A percentile compares a stretch with the other conserved stretches of the same genome.
Evolutionary conservation across 768 basidiomycete species (phyloP).

Genomic region (Hortiboletus campestris): DNA sequence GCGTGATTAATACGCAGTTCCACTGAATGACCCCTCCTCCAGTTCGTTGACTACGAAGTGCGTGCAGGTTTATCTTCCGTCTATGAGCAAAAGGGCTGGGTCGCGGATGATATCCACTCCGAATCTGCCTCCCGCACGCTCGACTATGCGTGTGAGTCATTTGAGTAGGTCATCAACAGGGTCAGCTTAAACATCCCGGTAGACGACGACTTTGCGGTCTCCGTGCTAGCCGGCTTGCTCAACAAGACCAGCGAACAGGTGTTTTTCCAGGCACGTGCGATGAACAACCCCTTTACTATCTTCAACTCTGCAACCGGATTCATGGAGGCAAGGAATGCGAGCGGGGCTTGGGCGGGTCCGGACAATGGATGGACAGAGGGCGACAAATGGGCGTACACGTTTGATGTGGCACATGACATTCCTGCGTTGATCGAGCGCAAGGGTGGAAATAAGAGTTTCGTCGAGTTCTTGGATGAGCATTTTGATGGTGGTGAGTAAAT

Average conservation of each 20-base stretch:
- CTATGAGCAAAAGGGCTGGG: constrained; percentile 71
- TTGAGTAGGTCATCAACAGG: not conserved
- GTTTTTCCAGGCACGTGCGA: constrained; percentile 56
- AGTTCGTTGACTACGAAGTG: constrained; percentile 78
- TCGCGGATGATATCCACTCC: constrained; percentile 74
- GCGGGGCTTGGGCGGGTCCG: constrained; percentile 71
- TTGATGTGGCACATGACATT: constrained; percentile 73
- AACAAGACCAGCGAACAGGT: constrained; percentile 48
- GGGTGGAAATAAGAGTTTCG: constrained; percentile 66
- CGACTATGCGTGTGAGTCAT: constrained; percentile 67
- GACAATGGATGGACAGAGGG: constrained; percentile 83
- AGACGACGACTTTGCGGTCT: constrained; percentile 81
- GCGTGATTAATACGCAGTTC: not conserved
- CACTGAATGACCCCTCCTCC: not conserved
- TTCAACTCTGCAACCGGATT: constrained; percentile 70
- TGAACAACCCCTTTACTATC: constrained; percentile 55
- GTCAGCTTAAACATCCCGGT: not conserved
- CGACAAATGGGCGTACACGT: constrained; percentile 74
- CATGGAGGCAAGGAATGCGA: constrained; percentile 74
- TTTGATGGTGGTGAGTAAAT: constrained; percentile 42
- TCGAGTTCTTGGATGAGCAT: constrained; percentile 61
- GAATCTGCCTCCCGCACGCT: constrained; percentile 78
- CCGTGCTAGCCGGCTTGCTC: constrained; percentile 56
- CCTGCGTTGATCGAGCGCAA: constrained; percentile 57
- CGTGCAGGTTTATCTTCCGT: constrained; percentile 72